phyloP scores from a whole-genome alignment of 768 basidiomycete genomes.

The Lactarius sanguifluus region DNA sequence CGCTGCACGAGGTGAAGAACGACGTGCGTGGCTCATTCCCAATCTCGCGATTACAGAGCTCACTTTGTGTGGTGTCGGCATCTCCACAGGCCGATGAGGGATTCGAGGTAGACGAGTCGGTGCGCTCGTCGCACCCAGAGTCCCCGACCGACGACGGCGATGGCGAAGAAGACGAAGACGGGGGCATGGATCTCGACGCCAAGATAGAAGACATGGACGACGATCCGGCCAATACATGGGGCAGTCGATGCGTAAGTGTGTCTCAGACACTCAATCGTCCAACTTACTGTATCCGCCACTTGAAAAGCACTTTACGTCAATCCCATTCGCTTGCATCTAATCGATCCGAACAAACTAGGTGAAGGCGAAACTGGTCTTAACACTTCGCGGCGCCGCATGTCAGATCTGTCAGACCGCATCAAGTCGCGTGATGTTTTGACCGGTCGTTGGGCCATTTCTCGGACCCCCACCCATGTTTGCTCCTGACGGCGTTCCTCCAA shows the following conservation, averaged over 20 bases:
- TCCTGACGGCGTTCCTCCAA: background rate
- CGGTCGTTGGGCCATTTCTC: background rate
- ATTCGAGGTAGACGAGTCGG: conserved; percentile 44
- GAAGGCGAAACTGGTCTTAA: background rate
- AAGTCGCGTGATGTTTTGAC: background rate
- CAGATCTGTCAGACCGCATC: too few relatives aligned
- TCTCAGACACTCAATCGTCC: background rate
- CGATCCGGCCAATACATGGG: conserved; percentile 13
- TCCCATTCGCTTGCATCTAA: background rate
- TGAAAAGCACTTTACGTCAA: too few relatives aligned
- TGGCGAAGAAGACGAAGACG: conserved; percentile 61
- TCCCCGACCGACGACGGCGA: conserved; percentile 39
- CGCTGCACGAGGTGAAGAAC: conserved; percentile 81
- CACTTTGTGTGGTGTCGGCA: background rate
- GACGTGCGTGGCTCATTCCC: conserved; percentile 49
- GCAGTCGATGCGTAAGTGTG: background rate
- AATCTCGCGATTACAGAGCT: background rate
- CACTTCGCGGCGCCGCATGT: background rate
- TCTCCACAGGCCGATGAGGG: conserved; percentile 38
- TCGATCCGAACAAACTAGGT: background rate
- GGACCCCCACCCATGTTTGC: background rate
- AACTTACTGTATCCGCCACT: background rate
- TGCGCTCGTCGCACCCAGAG: conserved; percentile 39
- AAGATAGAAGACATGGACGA: conserved; percentile 36
- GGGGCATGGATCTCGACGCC: conserved; percentile 44